Base-by-base conservation (phyloP, 768 basidiomycete genomes). In the Boletus tomentosulus region DNA sequence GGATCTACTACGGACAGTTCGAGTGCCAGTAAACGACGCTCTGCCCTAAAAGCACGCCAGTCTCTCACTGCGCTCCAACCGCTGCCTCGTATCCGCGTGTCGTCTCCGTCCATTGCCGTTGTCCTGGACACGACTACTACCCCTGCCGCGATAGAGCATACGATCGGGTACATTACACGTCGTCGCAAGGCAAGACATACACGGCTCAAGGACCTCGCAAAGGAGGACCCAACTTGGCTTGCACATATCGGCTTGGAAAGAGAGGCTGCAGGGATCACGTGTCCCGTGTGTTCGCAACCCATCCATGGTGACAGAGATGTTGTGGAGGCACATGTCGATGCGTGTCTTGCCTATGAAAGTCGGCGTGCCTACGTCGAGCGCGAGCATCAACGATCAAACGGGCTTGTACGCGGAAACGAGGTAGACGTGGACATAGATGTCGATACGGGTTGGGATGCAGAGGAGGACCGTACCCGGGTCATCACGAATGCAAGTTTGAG, bases 271-370 rank as follows among this genome's bases (percentile, higher is more conserved):
- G 77, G 75, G 28, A 74, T 79, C 15, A 62, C 75, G n/a, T 92
- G 89, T 61, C 90, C 89, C 1, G 81, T 92, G 24, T 92, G 89
- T 64, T 68, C 76, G 43, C 69, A 70, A 38, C 68, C 67, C 15
- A 75, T 89, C 1, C 71, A 69, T 44, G 89, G 89, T 1, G 89
- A 89, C 61, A 74, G 77, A 42, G 89, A 89, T 55, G 83, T 89
- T 9, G 62, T 89, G 3, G 83, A 88, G 60, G 88, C 87, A 15
- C 90, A 92, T 69, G 79, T 92, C n/a, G 87, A 92, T 61, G 76
- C 87, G 7, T 92, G 90, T 65, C 67, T 92, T 41, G 82, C 81
- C 5, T 73, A 87, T 60, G 80, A 83, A 60, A 73, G 59, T 46
- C 54, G 64, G 48, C 71, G 76, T 48, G 68, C 71, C 42, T 71